Percentiles rank a stretch among this genome's conserved stretches.
Conservation (phyloP, 495 filamentous ascomycete species). For the Immersiella caudata region DNA sequence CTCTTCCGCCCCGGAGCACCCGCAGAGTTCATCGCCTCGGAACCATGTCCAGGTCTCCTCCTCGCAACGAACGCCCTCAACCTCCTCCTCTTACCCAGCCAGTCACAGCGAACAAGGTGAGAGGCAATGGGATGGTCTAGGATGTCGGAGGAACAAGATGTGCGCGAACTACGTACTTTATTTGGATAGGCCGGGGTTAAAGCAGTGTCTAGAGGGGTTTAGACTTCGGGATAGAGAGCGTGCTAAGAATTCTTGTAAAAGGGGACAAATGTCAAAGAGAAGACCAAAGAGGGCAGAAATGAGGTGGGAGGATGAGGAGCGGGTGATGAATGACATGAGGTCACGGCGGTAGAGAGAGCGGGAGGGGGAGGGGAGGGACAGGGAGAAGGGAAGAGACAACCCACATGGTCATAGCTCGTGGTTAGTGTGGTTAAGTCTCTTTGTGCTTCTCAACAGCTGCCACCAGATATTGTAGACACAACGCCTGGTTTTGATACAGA, state of each 20-base stretch:
- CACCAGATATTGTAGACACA: too few species aligned
- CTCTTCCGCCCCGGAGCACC: conserved; percentile 1
- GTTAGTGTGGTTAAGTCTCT: neutral
- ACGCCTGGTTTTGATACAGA: too few species aligned
- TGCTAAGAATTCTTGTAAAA: too few species aligned
- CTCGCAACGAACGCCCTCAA: conserved; percentile 5
- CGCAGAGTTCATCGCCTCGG: conserved; percentile 10
- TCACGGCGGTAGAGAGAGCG: conserved; percentile 6
- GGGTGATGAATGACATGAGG: too few species aligned
- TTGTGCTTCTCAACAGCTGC: too few species aligned
- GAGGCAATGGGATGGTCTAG: conserved; percentile 12
- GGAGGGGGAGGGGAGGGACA: conserved; percentile 3
- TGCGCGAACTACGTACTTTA: neutral
- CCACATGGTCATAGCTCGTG: neutral
- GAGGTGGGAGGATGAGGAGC: too few species aligned
- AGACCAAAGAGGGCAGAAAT: too few species aligned
- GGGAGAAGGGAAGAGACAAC: neutral
- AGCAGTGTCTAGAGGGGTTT: conserved; percentile 3
- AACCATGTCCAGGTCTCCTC: conserved; percentile 1
- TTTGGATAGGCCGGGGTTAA: conserved; percentile 3
- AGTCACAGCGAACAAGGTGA: neutral
- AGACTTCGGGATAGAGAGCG: conserved; percentile 2
- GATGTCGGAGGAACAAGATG: conserved; percentile 9
- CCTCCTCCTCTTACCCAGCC: conserved; percentile 1
- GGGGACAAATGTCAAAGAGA: too few species aligned